phyloP scores from a whole-genome alignment of 768 basidiomycete species.

The Clitopilus passeckerianus region DNA sequence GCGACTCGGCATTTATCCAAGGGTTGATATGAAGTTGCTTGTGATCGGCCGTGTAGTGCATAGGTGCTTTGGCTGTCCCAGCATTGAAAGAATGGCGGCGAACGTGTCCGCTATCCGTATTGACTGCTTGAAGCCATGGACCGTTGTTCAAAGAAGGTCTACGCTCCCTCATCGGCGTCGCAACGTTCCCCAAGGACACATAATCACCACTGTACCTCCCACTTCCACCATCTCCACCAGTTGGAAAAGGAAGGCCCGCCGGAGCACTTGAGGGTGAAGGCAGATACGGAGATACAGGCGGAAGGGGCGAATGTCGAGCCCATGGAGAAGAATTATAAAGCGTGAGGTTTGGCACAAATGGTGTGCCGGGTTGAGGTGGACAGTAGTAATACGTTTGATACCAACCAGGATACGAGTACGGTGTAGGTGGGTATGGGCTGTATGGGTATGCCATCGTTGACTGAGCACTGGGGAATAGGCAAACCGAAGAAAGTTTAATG shows the following conservation, averaged over 20 bases:
- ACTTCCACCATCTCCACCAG: background rate
- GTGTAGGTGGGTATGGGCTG: background rate
- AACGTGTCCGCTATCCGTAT: background rate
- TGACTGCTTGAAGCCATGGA: background rate
- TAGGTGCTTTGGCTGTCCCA: background rate
- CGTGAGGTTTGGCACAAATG: background rate
- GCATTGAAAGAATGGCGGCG: background rate
- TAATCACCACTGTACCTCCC: background rate
- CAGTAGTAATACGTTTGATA: background rate
- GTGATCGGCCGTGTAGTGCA: background rate
- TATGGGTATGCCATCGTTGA: background rate
- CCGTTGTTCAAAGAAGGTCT: background rate
- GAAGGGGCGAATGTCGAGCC: background rate
- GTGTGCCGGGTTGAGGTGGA: background rate
- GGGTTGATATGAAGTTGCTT: slow-evolving; percentile 35
- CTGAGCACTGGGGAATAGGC: background rate
- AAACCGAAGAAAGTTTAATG: background rate
- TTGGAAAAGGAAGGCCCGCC: background rate
- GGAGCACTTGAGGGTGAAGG: background rate
- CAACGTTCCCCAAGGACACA: background rate
- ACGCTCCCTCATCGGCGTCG: background rate
- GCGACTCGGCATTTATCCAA: slow-evolving; percentile 46
- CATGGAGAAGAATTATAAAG: background rate
- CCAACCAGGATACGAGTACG: background rate
- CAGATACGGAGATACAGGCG: background rate